Evolutionary conservation across 2,329 filamentous ascomycete species (phyloP).

Genomic region (Helminthosporium solani): DNA sequence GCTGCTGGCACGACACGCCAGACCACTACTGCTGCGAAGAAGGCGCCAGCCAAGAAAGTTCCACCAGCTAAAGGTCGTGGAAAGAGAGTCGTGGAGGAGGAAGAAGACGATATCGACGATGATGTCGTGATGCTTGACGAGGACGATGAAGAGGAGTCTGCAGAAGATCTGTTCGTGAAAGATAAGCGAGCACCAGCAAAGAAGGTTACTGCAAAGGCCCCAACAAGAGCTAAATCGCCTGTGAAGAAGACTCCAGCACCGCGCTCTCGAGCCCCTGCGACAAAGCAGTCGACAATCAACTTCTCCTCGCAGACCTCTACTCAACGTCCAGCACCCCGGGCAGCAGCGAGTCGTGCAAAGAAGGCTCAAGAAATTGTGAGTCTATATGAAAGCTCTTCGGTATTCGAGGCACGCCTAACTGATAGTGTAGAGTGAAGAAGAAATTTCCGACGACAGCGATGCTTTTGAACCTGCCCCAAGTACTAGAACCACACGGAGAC

Average conservation of each 20-base stretch:
- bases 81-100: conserved; percentile 46
- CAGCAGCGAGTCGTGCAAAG: conserved; percentile 24
- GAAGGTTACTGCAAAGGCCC: conserved; percentile 22
- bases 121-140: conserved; percentile 47
- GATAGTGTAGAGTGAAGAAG: conserved; percentile 41
- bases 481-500: conserved; percentile 27
- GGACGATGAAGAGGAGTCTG: conserved; percentile 51
- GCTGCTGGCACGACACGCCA: conserved; percentile 41
- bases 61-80: conserved; percentile 41
- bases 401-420: conserved; percentile 9
- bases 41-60: conserved; percentile 39
- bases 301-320: conserved; percentile 43
- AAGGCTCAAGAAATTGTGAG: conserved; percentile 45
- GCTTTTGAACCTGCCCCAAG: conserved; percentile 41
- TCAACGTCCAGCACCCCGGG: conserved; percentile 32
- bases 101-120: conserved; percentile 44
- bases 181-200: conserved; percentile 14
- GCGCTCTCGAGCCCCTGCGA: conserved; percentile 20
- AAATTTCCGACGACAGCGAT: conserved; percentile 45
- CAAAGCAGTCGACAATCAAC: conserved; percentile 44
- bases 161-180: conserved; percentile 46
- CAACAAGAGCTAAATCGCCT: conserved; percentile 26
- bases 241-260: conserved; percentile 28
- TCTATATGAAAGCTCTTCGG: background rate
- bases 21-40: conserved; percentile 26